Conservation (phyloP, 164 flowering plant genomes). For the Magnolia kwangsiensis region DNA sequence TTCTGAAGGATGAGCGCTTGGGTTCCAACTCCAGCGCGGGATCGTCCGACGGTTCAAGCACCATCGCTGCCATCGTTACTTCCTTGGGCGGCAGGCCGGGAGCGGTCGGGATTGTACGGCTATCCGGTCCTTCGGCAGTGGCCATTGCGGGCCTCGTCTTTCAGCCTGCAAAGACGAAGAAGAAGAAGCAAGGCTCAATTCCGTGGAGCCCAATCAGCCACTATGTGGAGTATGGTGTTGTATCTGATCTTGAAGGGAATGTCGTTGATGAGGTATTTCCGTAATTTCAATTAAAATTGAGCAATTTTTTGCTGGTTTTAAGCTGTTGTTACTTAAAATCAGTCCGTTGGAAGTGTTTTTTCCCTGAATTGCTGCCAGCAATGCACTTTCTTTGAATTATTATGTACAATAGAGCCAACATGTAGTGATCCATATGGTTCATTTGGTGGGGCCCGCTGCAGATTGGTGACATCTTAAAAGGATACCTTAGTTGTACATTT, state of each 20-base stretch:
- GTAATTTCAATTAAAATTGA: not conserved
- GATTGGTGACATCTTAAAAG: not conserved
- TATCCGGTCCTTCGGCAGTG: constrained; percentile 83
- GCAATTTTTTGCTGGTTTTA: not conserved
- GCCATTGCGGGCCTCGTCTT: constrained; percentile 55
- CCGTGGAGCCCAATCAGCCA: constrained; percentile 78
- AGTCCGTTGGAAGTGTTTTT: not conserved
- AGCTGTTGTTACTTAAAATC: not conserved
- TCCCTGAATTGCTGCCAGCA: not conserved
- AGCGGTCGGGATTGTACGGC: constrained; percentile 86
- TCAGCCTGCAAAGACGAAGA: constrained; percentile 39
- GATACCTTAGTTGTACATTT: not conserved
- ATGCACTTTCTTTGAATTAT: not conserved
- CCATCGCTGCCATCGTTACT: constrained; percentile 94
- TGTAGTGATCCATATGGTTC: not conserved
- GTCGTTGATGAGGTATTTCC: constrained; percentile 74
- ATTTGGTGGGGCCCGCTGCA: not conserved
- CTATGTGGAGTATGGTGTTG: constrained; percentile 84
- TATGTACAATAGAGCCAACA: too few species aligned
- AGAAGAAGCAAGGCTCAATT: constrained; percentile 5
- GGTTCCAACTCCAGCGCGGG: constrained; percentile 4
- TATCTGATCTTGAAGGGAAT: constrained; percentile 54
- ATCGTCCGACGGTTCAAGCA: constrained; percentile 26
- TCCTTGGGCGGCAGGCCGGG: constrained; percentile 77
- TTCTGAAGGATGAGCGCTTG: constrained; percentile 44